These are phyloP conservation scores for Talaromyces sp. DNA, from an alignment of 2,329 filamentous ascomycete species.

Conservation along the genomic window DNA sequence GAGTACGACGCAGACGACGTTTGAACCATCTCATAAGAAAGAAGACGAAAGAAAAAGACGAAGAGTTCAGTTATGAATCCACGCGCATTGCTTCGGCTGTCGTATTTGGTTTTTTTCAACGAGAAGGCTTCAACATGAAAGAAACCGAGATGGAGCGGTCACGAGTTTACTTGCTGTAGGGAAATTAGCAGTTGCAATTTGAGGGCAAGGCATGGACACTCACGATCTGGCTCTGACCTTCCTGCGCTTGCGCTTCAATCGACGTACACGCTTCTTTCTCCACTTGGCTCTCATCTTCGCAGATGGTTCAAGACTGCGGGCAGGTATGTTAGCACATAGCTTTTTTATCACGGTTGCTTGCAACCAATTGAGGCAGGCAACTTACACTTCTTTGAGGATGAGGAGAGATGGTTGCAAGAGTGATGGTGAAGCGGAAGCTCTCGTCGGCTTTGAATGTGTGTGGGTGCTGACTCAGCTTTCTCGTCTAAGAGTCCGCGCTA, in stretches of 20 bases:
- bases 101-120: constrained; percentile 36
- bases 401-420: constrained; percentile 41
- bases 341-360: no score
- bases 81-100: constrained; percentile 19
- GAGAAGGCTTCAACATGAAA: constrained; percentile 25
- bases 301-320: constrained; percentile 29
- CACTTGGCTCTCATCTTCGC: constrained; percentile 86
- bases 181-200: not conserved
- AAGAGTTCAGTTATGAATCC: constrained; percentile 10
- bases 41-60: constrained; percentile 1
- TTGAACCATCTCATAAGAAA: constrained; percentile 8
- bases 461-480: constrained; percentile 35
- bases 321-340: not conserved
- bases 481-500: constrained; percentile 11
- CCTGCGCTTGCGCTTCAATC: constrained; percentile 99
- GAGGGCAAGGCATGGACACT: constrained; percentile 37
- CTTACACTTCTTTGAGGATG: constrained; percentile 43
- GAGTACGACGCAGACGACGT: not conserved
- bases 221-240: constrained; percentile 98
- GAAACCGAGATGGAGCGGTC: constrained; percentile 51
- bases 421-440: constrained; percentile 26
- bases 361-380: constrained; percentile 12
- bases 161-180: constrained; percentile 62
- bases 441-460: constrained; percentile 34
- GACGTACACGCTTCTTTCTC: constrained; percentile 99